Conservation (phyloP, 2,329 filamentous ascomycete genomes). For the Aspergillus nomiae region DNA sequence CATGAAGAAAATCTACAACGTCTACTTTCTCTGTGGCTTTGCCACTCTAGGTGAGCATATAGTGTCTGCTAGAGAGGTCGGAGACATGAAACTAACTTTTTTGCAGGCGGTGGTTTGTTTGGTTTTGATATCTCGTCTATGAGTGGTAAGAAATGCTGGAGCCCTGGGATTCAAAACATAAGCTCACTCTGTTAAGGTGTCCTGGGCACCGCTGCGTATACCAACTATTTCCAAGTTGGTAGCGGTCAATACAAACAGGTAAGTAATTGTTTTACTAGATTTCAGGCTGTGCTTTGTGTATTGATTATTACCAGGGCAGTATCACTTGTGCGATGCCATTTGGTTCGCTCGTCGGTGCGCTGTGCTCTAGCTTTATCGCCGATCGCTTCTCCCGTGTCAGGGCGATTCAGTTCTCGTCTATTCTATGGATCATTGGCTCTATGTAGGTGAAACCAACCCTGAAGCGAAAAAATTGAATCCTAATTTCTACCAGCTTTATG, state of each 20-base stretch:
- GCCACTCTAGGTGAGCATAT: conserved; percentile 20
- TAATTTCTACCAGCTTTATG: conserved; percentile 50
- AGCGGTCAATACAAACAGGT: conserved; percentile 23
- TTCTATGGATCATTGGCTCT: conserved; percentile 47
- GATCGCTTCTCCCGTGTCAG: conserved; percentile 54
- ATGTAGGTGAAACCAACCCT: conserved; percentile 6
- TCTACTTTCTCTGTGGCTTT: conserved; percentile 24
- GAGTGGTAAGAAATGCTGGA: conserved; percentile 22
- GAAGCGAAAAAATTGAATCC: background rate
- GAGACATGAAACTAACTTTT: background rate
- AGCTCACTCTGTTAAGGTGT: conserved; percentile 31
- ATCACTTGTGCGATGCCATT: conserved; percentile 42
- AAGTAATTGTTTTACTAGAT: background rate
- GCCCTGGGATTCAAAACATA: conserved; percentile 14
- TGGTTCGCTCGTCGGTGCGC: conserved; percentile 45
- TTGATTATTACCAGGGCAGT: conserved; percentile 31
- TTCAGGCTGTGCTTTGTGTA: accelerated
- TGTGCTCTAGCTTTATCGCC: conserved; percentile 54
- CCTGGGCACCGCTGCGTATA: conserved; percentile 20
- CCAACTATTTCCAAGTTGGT: conserved; percentile 22
- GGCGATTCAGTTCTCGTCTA: conserved; percentile 53
- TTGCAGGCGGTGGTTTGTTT: conserved; percentile 54
- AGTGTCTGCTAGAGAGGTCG: background rate
- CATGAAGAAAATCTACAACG: conserved; percentile 24
- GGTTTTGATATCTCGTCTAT: conserved; percentile 61